phyloP scores from a whole-genome alignment of 108 stramenopile species.

The Aurantiochytrium sp. region DNA sequence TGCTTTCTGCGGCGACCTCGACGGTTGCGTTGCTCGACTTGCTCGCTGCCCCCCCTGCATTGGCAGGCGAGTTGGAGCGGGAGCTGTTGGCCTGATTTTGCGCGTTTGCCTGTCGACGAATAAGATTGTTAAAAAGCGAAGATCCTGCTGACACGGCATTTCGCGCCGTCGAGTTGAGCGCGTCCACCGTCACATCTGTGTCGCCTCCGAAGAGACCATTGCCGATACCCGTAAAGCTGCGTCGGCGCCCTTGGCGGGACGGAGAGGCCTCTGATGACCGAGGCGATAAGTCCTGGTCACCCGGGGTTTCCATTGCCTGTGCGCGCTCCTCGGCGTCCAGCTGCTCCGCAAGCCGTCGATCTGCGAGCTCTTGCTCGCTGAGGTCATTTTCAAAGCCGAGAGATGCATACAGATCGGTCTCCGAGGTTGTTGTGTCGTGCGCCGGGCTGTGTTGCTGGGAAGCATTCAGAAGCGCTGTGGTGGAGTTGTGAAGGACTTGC shows the following conservation, averaged over 20 bases:
- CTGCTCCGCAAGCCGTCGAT: background rate
- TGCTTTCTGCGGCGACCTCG: background rate
- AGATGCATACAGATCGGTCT: background rate
- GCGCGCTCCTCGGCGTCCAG: background rate
- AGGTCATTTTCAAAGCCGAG: background rate
- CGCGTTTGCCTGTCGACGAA: background rate
- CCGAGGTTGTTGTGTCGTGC: background rate
- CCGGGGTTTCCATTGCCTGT: background rate
- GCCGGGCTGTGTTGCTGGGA: background rate
- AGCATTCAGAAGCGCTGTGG: background rate
- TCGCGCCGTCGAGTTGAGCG: background rate
- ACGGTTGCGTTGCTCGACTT: too few relatives aligned
- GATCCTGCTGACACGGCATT: conserved; percentile 7
- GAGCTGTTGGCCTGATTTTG: background rate
- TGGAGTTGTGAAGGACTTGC: background rate
- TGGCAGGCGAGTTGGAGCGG: background rate
- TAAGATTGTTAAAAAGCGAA: background rate
- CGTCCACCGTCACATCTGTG: background rate
- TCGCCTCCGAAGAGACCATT: background rate
- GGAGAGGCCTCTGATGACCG: background rate
- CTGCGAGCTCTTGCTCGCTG: background rate
- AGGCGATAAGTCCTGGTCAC: background rate
- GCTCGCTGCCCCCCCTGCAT: background rate
- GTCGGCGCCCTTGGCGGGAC: background rate
- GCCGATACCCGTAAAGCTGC: background rate